Percentiles rank a stretch among this genome's conserved stretches.
phyloP scores from a whole-genome alignment of 164 flowering plant species.

The Platanus orientalis region DNA sequence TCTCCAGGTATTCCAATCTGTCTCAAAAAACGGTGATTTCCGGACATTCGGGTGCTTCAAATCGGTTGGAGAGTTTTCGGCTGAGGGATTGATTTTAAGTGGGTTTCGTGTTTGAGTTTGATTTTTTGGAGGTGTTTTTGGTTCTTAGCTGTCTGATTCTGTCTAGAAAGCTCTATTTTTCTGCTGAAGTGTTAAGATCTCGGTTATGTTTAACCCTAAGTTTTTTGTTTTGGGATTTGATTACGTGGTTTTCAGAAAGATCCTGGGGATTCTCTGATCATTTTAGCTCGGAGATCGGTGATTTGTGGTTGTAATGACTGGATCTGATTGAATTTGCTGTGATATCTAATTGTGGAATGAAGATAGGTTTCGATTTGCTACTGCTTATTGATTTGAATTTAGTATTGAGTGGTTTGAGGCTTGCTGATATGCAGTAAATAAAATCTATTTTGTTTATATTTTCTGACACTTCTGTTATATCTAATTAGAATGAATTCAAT shows the following conservation, averaged over 20 bases:
- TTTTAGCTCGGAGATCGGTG: neutral
- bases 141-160: neutral
- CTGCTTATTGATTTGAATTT: neutral
- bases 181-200: neutral
- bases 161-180: neutral
- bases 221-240: neutral
- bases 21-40: neutral
- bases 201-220: neutral
- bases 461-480: neutral
- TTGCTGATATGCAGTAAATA: too few species aligned
- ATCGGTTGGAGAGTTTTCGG: neutral
- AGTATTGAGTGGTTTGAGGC: neutral
- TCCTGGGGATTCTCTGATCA: neutral
- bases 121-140: neutral
- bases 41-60: neutral
- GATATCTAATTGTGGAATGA: neutral
- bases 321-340: constrained; percentile 13
- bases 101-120: neutral
- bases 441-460: neutral
- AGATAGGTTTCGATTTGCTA: neutral
- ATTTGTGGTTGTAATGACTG: neutral
- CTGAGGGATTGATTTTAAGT: neutral
- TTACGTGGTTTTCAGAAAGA: neutral
- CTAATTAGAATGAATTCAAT: too few species aligned
- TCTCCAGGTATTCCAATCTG: neutral